Base-by-base conservation (phyloP, 331 rosid species). In the Phaseolus coccineus region DNA sequence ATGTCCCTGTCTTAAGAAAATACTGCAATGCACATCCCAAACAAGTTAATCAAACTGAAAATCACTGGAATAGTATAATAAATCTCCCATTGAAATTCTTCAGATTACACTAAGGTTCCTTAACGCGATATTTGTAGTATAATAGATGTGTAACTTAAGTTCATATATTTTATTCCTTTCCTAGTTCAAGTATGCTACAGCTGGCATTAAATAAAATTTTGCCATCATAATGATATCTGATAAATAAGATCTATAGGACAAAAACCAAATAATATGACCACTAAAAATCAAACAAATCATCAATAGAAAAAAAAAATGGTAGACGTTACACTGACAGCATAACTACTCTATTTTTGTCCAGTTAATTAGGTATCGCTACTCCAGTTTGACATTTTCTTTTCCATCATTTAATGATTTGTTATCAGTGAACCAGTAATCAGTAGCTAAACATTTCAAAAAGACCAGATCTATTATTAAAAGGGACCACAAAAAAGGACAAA, bases 1-100 rank as follows among this genome's bases (percentile, higher is more conserved):
- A 92, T 73, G 98, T 94, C 81, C 98, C 97, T 48, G 98, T 94
- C 93, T 92, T 94, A 87, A 94, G 92, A 87, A 89, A 94, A 86
- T 94, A 94, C 98, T 94, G 93, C 88, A 82, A 81, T 66, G 79
- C 58, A 33, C 66, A 73, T 77, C 77, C 68, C 51, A 46, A 77
- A 77, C 30, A 30, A 74, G 81, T 61, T 40, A 57, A 68, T 14
- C 44, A 46, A 55, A 53, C 65, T 19, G 24, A 50, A 39, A n/a
- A 69, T 52, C 59, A 31, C 2, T 6, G 63, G 65, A 67, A 63
- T 63, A 8, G 66, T 8, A 7, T 22, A 84, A 24, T 40, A 42
- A 76, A 71, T 58, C 25, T 84, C 71, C 19, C 67, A 19, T 6
- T 12, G 33, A 74, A 33, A 69, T 74, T 27, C 69, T 71, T 58